Percentiles rank a stretch among this genome's conserved stretches.
Evolutionary conservation across 306 rosid species (phyloP).

Genomic region (Macrotyloma uniflorum): DNA sequence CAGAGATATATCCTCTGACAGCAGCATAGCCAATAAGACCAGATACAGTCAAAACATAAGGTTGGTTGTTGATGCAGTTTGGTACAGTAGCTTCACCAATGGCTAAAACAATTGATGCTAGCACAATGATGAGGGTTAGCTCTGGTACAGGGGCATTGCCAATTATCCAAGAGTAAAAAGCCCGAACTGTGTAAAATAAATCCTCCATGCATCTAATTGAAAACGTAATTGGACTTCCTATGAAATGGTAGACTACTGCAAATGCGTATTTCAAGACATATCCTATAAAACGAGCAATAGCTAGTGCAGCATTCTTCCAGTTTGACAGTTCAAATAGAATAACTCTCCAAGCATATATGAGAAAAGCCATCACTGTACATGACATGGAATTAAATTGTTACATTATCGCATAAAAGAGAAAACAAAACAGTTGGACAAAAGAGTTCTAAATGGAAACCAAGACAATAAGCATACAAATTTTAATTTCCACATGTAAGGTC

Average conservation of each 20-base stretch:
- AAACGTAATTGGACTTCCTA: constrained; percentile 81
- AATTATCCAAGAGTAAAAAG: constrained; percentile 77
- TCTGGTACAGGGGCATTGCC: constrained; percentile 76
- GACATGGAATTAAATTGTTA: constrained; percentile 26
- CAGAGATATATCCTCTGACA: constrained; percentile 70
- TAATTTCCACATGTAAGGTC: constrained; percentile 1
- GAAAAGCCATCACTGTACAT: constrained; percentile 70
- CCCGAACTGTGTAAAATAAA: constrained; percentile 53
- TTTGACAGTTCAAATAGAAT: constrained; percentile 81
- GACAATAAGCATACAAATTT: neutral
- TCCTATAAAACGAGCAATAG: constrained; percentile 56
- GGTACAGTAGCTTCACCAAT: constrained; percentile 80
- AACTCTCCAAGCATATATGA: constrained; percentile 92
- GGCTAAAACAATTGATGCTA: constrained; percentile 74
- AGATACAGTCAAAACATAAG: constrained; percentile 69
- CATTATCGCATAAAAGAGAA: constrained; percentile 3
- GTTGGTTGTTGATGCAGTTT: constrained; percentile 63
- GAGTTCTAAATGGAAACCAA: neutral
- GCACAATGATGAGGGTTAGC: constrained; percentile 55
- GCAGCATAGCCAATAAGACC: constrained; percentile 85
- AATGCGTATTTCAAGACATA: constrained; percentile 56
- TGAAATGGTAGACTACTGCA: constrained; percentile 65
- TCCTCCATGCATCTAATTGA: constrained; percentile 66
- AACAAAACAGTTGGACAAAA: constrained; percentile 2
- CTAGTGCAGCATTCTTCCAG: constrained; percentile 68